These are phyloP conservation scores for Microbotryum intermedium DNA, from an alignment of 1,284 basidiomycete species.

Conservation along the genomic window DNA sequence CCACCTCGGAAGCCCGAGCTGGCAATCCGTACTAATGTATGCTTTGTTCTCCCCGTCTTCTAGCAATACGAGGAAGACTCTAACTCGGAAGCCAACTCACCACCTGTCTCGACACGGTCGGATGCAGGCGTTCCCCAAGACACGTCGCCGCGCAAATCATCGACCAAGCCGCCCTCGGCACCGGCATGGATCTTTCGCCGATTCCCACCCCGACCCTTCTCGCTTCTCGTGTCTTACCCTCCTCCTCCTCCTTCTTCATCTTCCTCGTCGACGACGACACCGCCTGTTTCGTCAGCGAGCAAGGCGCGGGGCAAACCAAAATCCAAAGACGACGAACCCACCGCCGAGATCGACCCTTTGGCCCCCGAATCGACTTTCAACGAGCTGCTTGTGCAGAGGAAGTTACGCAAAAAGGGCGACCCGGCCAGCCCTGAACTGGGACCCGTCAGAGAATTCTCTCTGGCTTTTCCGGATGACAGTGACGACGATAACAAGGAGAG, in stretches of 20 bases:
- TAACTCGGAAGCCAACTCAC: background rate
- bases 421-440: no score
- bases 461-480: no score
- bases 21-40: background rate
- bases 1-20: background rate
- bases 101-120: background rate
- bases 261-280: no score
- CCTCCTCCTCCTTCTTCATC: no score
- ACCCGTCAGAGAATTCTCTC: no score
- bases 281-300: no score
- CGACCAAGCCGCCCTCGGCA: no score
- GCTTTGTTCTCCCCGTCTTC: background rate
- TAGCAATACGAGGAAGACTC: background rate
- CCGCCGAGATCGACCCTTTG: background rate
- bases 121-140: slow-evolving; percentile 2
- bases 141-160: background rate
- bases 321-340: background rate
- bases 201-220: no score
- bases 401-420: background rate
- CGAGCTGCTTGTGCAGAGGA: background rate
- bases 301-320: background rate
- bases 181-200: no score
- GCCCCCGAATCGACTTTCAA: background rate
- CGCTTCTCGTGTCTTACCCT: no score
- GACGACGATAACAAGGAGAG: no score